These are phyloP conservation scores for Crithidia mellificae DNA, from an alignment of 208 protist species.

Conservation along the genomic window DNA sequence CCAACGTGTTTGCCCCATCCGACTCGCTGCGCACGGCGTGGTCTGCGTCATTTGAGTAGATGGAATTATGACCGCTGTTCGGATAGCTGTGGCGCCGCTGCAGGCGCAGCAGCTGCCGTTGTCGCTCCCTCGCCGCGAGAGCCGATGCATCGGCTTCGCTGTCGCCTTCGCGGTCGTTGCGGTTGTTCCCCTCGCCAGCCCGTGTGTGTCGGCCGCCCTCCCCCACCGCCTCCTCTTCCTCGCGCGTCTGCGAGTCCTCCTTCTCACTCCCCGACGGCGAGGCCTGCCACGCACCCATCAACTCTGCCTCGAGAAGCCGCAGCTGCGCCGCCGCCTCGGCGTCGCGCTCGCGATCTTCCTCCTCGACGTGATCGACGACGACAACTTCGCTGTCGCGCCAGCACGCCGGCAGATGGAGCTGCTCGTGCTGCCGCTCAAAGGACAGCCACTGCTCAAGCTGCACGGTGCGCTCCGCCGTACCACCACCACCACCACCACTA, in stretches of 20 bases:
- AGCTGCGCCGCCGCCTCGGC: conserved; percentile 16
- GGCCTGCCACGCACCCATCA: conserved; percentile 8
- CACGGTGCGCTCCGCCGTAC: background rate
- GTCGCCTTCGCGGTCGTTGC: too few species aligned
- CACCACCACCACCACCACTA: too few species aligned
- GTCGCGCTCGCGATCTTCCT: conserved; percentile 13
- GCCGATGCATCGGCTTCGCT: too few species aligned
- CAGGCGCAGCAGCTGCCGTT: background rate
- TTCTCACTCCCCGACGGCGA: conserved; percentile 4
- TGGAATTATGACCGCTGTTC: too few species aligned
- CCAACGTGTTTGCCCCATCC: too few species aligned
- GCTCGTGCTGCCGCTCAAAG: conserved; percentile 42
- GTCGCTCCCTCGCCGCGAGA: background rate
- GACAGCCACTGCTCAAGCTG: conserved; percentile 25
- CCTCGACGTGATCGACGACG: conserved; percentile 25
- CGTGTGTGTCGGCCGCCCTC: too few species aligned
- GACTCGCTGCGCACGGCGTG: too few species aligned
- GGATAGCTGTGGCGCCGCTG: too few species aligned
- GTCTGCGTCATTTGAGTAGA: too few species aligned
- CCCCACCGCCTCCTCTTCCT: conserved; percentile 16
- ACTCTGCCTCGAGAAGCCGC: conserved; percentile 27
- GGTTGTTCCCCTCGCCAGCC: too few species aligned
- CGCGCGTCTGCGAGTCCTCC: background rate
- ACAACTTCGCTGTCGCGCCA: conserved; percentile 35
- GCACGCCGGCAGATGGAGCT: conserved; percentile 33